Percentiles rank a stretch among this genome's conserved stretches.
Evolutionary conservation across 208 protist genomes (phyloP).

Genomic region (Crithidia thermophila): DNA sequence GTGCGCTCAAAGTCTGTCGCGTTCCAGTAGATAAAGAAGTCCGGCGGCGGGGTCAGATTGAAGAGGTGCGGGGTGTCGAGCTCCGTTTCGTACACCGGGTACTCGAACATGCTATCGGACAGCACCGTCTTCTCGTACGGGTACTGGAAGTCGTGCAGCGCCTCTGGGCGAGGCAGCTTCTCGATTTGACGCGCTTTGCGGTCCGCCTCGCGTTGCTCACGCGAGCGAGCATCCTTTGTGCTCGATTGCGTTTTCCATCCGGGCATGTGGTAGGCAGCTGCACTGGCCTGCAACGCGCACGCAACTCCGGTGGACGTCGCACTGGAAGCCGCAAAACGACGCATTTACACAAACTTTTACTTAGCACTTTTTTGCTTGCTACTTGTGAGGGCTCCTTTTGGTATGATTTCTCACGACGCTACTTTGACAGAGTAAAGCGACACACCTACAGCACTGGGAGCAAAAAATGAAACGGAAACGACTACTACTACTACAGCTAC

Average conservation of each 20-base stretch:
- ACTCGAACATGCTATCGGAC: slow-evolving; percentile 91
- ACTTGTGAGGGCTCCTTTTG: too few species aligned
- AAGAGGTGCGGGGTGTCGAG: slow-evolving; percentile 90
- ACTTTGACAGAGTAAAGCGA: too few species aligned
- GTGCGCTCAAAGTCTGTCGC: slow-evolving; percentile 82
- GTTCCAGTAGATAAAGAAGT: slow-evolving; percentile 93
- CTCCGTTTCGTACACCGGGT: slow-evolving; percentile 89
- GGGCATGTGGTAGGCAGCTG: slow-evolving; percentile 68
- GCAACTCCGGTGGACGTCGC: not conserved
- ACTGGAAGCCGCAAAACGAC: not conserved
- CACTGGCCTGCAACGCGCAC: not conserved
- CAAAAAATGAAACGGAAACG: too few species aligned
- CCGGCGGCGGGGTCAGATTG: slow-evolving; percentile 79
- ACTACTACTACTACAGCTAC: too few species aligned
- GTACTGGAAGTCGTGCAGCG: slow-evolving; percentile 91
- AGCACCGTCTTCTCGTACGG: slow-evolving; percentile 91
- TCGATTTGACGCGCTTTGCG: slow-evolving; percentile 89
- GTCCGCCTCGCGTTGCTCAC: slow-evolving; percentile 88
- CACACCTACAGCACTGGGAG: too few species aligned
- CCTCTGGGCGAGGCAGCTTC: slow-evolving; percentile 85
- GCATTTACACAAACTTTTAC: too few species aligned
- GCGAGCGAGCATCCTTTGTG: slow-evolving; percentile 84
- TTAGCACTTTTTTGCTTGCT: too few species aligned
- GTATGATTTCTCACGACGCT: too few species aligned
- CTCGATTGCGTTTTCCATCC: slow-evolving; percentile 87